These are phyloP conservation scores for Hirsutella minnesotensis DNA, from an alignment of 2,329 filamentous ascomycete species.

Conservation along the genomic window DNA sequence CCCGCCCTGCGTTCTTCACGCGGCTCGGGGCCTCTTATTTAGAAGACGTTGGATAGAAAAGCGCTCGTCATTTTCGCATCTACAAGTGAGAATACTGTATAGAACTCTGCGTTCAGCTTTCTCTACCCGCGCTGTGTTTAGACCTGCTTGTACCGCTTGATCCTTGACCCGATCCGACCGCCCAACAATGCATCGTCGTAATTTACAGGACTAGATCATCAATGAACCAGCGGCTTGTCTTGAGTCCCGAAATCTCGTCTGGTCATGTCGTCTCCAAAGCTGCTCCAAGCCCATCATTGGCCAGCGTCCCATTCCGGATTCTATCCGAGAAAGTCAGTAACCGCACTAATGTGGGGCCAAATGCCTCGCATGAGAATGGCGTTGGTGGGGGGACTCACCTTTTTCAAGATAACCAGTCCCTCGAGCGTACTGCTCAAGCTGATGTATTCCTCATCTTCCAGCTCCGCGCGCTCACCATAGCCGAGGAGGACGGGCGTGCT, in stretches of 20 bases:
- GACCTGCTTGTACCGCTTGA: neutral
- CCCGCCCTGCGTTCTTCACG: too few relatives aligned
- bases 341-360: conserved; percentile 7
- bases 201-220: neutral
- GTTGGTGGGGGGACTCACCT: conserved; percentile 49
- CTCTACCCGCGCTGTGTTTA: neutral
- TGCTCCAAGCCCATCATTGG: conserved; percentile 15
- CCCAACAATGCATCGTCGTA: neutral
- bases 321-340: conserved; percentile 8
- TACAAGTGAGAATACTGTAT: neutral
- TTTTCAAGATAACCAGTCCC: conserved; percentile 89
- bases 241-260: neutral
- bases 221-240: neutral
- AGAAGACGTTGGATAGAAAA: neutral
- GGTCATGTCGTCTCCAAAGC: neutral
- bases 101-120: neutral
- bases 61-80: conserved; percentile 8
- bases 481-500: conserved; percentile 92
- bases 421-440: conserved; percentile 84
- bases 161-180: neutral
- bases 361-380: neutral
- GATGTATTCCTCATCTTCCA: conserved; percentile 96
- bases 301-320: conserved; percentile 28
- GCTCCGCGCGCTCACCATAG: conserved; percentile 90
- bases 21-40: too few relatives aligned